Evolutionary conservation across 148 eudicot species (phyloP), one percentile per base, ranked within the genome.

Genomic region (Suaeda aralocaspica): DNA sequence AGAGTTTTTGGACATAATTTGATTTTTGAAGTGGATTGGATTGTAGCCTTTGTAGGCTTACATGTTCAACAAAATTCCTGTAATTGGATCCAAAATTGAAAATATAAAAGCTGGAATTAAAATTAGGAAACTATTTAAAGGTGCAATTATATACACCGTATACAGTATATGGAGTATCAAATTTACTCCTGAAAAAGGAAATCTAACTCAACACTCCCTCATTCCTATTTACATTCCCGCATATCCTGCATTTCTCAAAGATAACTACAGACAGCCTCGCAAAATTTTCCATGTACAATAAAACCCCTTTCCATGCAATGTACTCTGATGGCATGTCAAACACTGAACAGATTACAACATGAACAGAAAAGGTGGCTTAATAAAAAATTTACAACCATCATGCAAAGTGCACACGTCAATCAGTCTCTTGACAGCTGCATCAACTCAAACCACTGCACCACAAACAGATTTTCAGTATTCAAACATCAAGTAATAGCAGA

Each of bases 391-490:
- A 26, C 8, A 36, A 8, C 53, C 22, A 7, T 16, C 30, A 45
- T 26, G 26, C 28, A 9, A 14, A 39, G 25, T 42, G 6, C 10
- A 10, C 24, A 18, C 30, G 19, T 28, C 41, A 34, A 73, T 73
- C 76, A 88, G 74, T 84, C 88, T 78, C 86, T 83, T 1, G 88
- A 76, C 49, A 80, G 1, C 69, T 89, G 99, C 96, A 91, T 87
- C 64, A 94, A 81, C 84, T 94, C 99, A 72, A 94, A 91, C 99
- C 99, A 94, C 99, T 94, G 96, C 72, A 80, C 22, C 24, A 64
- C 5, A 49, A 71, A 42, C 16, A 36, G 15, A 59, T 60, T n/a
- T 66, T 52, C 28, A 61, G 56, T 42, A 25, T 62, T 44, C 36
- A 34, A 34, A 52, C n/a, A 14, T 4, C 36, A 1, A 16, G 36